A percentile compares a stretch with the other conserved stretches of the same genome.
Conservation (phyloP, 352 stramenopile species). For the Bremia lactucae region DNA sequence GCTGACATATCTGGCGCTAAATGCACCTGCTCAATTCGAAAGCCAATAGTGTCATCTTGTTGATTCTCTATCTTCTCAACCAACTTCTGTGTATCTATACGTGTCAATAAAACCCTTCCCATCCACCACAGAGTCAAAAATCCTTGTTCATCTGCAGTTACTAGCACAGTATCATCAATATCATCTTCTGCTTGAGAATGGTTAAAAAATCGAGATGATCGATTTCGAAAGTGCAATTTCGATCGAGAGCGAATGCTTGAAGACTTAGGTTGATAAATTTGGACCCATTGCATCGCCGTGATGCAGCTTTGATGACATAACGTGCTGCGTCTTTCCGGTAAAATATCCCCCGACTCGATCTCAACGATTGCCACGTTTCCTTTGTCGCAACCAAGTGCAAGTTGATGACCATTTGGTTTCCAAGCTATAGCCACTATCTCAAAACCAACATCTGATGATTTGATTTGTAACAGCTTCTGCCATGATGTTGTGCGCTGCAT, state of each 20-base stretch:
- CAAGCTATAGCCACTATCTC: constrained; percentile 47
- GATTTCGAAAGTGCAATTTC: constrained; percentile 22
- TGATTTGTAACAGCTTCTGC: constrained; percentile 64
- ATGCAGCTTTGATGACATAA: constrained; percentile 32
- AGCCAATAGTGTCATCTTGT: not conserved
- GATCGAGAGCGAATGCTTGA: constrained; percentile 1
- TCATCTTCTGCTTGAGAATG: not conserved
- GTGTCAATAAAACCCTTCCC: constrained; percentile 36
- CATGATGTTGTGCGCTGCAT: constrained; percentile 58
- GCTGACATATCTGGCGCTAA: constrained; percentile 27
- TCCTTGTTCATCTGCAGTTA: constrained; percentile 32
- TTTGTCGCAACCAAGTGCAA: constrained; percentile 60
- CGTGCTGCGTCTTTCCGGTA: constrained; percentile 20
- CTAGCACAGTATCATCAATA: constrained; percentile 26
- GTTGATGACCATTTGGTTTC: constrained; percentile 49
- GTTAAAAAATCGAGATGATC: constrained; percentile 24
- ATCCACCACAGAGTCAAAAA: constrained; percentile 52
- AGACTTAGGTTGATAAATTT: constrained; percentile 7
- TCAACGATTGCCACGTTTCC: constrained; percentile 62
- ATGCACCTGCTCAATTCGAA: constrained; percentile 27
- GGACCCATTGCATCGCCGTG: constrained; percentile 48
- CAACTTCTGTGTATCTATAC: constrained; percentile 24
- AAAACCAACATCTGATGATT: constrained; percentile 43
- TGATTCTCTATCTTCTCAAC: constrained; percentile 8
- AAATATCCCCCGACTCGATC: constrained; percentile 36